Evolutionary conservation across 108 stramenopile genomes (phyloP), one percentile per base, ranked within the genome.

Genomic region (Hondaea fermentalgiana): DNA sequence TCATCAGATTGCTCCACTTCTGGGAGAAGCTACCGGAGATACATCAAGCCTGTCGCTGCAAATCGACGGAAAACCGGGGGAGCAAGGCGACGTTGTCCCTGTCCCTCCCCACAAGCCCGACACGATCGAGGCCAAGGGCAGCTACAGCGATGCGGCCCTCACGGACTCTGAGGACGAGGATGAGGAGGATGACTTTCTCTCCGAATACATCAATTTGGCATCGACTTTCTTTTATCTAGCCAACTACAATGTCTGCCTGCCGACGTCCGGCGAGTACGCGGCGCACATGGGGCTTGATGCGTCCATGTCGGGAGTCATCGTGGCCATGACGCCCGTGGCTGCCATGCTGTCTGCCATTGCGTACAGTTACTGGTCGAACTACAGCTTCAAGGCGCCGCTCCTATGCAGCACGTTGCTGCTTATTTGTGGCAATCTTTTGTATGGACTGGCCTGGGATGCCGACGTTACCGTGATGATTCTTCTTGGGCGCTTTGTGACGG

Each of bases 191-290:
- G 72, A 72, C 72, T 5, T 45, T 14, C 5, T 87, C 17, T 58
- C 57, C 87, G 42, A 87, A 59, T 88, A 55, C 83, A 90, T 98
- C 59, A 98, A 98, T 92, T 92, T 98, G 64, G 87, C 91, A 14
- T 94, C 94, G 8, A 95, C 97, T 0, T 94, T 95, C 91, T 89
- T 97, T 44, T 98, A 97, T 93, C 96, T 97, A 96, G 93, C 94
- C 83, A 98, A 98, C 91, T 98, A 97, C 90, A 96, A 97, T 91
- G 95, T 98, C 89, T 96, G 96, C 8, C 96, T 96, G 35, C 97
- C 97, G 14, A 96, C 96, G 5, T 93, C 93, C 47, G 95, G 94
- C 25, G 83, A 93, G 72, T 98, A 98, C 92, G 94, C 96, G 5
- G 89, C 91, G 16, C 92, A 91, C 47, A 88, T 98, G 59, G 97